Base-by-base conservation (phyloP, 805 yeast species). In the Candida ipomoeae region DNA sequence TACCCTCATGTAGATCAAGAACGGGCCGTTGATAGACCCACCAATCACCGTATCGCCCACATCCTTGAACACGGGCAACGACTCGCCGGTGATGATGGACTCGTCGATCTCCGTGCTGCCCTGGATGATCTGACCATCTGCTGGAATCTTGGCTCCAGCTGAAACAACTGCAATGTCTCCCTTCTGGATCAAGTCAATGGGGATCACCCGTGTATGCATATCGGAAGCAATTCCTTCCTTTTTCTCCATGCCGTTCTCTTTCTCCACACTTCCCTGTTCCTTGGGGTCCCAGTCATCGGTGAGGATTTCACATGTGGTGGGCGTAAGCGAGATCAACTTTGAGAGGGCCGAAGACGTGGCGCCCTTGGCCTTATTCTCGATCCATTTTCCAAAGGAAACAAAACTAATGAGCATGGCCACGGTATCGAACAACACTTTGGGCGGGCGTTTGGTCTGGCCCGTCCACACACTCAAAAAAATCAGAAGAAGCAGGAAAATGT, bases 281-380 rank as follows among this genome's bases (percentile, higher is more conserved):
- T 39, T 17, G 11, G 41, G 31, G 44, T 53, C 46, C 40, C 58
- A 62, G 6, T 62, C 45, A 49, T 80, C 77, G 35, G 76, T 78
- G 7, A 87, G 70, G 23, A 91, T 82, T 0, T 77, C 69, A 57
- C 97, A 91, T 2, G 77, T 74, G 1, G 88, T 77, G 1, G 99
- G 97, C 0, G 96, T 79, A 49, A 94, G 70, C 2, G 91, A 83
- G 41, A 95, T 75, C 40, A 94, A 75, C 56, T 83, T 82, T 0
- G 97, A 85, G 38, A 94, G 74, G 0, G 98, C 96, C 2, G 88
- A 80, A 0, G 97, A 88, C 0, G 98, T 94, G 52, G 87, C 89
- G 3, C 98, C 96, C 62, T 94, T 89, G 2, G 99, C 98, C 55
- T 79, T 82, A 66, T 87, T 88, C 63, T 94, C 99, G 20, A 91